Conservation (phyloP, 495 filamentous ascomycete species). For the Lasiosphaeris hirsuta region DNA sequence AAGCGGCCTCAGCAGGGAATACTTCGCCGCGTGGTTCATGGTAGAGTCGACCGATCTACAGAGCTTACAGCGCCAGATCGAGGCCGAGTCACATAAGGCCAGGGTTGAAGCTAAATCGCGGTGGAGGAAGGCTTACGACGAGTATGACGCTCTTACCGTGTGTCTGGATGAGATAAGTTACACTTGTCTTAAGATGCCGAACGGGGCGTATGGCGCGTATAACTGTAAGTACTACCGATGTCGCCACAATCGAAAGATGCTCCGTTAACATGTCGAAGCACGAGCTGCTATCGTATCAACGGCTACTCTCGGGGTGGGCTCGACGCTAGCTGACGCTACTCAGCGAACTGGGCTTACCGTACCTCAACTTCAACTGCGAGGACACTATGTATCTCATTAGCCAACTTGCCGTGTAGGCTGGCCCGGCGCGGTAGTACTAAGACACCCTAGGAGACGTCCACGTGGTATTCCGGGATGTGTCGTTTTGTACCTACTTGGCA, state of each 20-base stretch:
- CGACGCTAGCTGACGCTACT: background rate
- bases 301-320: background rate
- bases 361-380: background rate
- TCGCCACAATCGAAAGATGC: background rate
- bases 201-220: too few species aligned
- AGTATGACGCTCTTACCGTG: too few species aligned
- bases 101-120: background rate
- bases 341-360: background rate
- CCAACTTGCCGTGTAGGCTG: constrained; percentile 1
- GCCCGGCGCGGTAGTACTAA: background rate
- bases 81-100: background rate
- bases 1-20: too few species aligned
- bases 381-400: background rate
- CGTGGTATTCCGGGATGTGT: background rate
- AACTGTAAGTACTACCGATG: too few species aligned
- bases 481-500: background rate
- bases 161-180: too few species aligned
- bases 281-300: background rate
- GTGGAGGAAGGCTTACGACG: too few species aligned
- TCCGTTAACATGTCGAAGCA: background rate
- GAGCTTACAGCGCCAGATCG: background rate
- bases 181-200: too few species aligned
- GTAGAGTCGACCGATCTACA: background rate
- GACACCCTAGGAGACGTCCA: background rate
- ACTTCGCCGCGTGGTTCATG: background rate